These are phyloP conservation scores for Rubia tinctorum DNA, from an alignment of 305 asterid genomes.

Conservation along the genomic window DNA sequence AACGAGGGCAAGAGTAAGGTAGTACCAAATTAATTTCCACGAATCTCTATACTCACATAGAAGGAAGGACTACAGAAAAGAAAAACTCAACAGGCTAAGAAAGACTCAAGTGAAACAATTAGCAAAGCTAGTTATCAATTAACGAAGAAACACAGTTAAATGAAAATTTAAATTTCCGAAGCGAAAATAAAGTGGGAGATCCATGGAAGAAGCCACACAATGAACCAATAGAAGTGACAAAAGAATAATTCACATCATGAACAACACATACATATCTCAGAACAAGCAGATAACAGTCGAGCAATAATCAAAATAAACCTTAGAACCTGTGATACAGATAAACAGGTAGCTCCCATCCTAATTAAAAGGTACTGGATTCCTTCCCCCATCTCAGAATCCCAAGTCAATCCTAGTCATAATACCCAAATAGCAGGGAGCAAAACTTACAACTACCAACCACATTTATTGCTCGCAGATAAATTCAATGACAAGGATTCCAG, in stretches of 20 bases:
- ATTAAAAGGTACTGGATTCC: conserved; percentile 1
- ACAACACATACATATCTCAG: background rate
- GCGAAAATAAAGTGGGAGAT: background rate
- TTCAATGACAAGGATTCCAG: background rate
- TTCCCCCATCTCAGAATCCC: background rate
- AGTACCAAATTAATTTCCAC: background rate
- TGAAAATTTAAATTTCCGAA: background rate
- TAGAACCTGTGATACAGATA: background rate
- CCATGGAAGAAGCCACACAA: background rate
- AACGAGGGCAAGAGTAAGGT: background rate
- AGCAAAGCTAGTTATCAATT: background rate
- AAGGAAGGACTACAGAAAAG: background rate
- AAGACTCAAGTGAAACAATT: background rate
- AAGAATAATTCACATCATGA: background rate
- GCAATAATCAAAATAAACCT: background rate
- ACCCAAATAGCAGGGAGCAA: background rate
- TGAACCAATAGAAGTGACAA: background rate
- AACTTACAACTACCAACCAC: background rate
- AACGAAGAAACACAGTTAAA: background rate
- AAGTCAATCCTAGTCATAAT: background rate
- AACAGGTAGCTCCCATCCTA: background rate
- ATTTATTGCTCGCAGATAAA: conserved; percentile 5
- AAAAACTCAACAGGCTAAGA: background rate
- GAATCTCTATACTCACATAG: too few relatives aligned
- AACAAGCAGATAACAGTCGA: background rate